A percentile compares a stretch with the other conserved stretches of the same genome.
Conservation (phyloP, 208 protist species). For the Endotrypanum monterogeii region DNA sequence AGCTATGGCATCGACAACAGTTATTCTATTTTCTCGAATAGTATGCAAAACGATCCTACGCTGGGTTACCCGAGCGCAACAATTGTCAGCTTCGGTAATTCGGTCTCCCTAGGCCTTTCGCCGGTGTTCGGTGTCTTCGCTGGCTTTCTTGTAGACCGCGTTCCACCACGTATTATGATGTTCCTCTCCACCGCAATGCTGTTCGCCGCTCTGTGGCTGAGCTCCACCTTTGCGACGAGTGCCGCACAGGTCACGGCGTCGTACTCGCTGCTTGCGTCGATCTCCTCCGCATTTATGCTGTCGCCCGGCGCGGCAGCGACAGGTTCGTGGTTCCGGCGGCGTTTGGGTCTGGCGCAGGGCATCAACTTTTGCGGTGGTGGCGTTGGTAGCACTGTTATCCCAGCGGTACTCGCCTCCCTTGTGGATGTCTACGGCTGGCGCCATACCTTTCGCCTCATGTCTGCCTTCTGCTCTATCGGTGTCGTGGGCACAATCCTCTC, state of each 20-base stretch:
- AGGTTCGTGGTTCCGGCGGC: constrained; percentile 67
- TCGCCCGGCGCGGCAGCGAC: constrained; percentile 74
- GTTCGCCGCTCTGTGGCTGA: constrained; percentile 67
- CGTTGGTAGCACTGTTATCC: constrained; percentile 72
- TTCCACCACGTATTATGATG: constrained; percentile 79
- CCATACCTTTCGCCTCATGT: constrained; percentile 81
- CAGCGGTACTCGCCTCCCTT: constrained; percentile 61
- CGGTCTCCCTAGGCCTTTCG: constrained; percentile 70
- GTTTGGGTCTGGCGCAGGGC: constrained; percentile 66
- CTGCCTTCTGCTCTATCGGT: constrained; percentile 73
- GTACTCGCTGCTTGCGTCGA: constrained; percentile 77
- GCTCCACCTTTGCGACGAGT: constrained; percentile 60
- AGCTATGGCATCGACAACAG: constrained; percentile 88
- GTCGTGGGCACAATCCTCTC: constrained; percentile 69
- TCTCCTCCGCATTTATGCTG: constrained; percentile 77
- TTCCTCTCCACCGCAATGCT: constrained; percentile 51
- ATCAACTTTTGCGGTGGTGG: constrained; percentile 82
- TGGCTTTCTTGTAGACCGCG: constrained; percentile 72
- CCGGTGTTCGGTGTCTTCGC: constrained; percentile 74
- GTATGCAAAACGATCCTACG: constrained; percentile 71
- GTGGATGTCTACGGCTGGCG: constrained; percentile 80
- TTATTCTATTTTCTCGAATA: constrained; percentile 71
- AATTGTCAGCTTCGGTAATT: constrained; percentile 77
- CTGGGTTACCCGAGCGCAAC: constrained; percentile 71
- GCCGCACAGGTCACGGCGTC: constrained; percentile 60